phyloP scores from a whole-genome alignment of 1,284 basidiomycete species.

The Amylostereum areolatum region DNA sequence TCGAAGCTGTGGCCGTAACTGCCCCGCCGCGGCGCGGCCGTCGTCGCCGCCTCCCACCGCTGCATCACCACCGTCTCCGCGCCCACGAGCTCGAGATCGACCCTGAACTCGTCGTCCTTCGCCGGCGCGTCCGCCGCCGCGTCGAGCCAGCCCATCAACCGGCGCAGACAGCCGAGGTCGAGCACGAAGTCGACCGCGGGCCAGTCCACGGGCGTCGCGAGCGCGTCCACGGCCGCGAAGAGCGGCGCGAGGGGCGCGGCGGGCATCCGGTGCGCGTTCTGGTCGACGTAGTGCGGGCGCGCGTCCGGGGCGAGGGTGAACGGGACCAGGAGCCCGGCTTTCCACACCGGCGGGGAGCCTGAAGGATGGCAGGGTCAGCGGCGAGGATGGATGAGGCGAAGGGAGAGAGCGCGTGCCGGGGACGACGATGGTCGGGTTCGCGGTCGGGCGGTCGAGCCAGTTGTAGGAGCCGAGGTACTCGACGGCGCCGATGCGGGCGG shows the following conservation, averaged over 20 bases:
- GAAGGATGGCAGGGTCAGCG: not conserved
- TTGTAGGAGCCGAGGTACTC: slow-evolving; percentile 50
- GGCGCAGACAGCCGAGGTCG: slow-evolving; percentile 45
- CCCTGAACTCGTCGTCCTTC: slow-evolving; percentile 34
- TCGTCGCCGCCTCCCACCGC: slow-evolving; percentile 35
- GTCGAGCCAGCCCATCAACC: slow-evolving; percentile 42
- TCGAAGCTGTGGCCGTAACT: slow-evolving; percentile 45
- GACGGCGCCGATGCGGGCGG: slow-evolving; percentile 27
- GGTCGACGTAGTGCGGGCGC: slow-evolving; percentile 34
- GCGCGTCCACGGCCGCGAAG: slow-evolving; percentile 36
- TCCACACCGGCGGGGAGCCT: slow-evolving; percentile 44
- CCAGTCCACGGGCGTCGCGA: slow-evolving; percentile 31
- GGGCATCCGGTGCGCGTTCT: slow-evolving; percentile 37
- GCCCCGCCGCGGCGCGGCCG: slow-evolving; percentile 22
- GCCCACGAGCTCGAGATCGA: slow-evolving; percentile 46
- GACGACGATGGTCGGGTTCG: slow-evolving; percentile 45
- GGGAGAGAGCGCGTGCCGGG: slow-evolving; percentile 33
- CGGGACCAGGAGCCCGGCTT: slow-evolving; percentile 28
- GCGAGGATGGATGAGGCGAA: not conserved
- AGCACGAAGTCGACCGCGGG: slow-evolving; percentile 40
- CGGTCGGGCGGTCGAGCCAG: slow-evolving; percentile 32
- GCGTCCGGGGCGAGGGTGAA: slow-evolving; percentile 38
- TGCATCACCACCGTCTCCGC: slow-evolving; percentile 40
- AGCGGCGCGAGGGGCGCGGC: slow-evolving; percentile 36
- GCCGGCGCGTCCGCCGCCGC: slow-evolving; percentile 11